Conservation (phyloP, 2,329 filamentous ascomycete species). For the Dendrostoma leiphaemia region DNA sequence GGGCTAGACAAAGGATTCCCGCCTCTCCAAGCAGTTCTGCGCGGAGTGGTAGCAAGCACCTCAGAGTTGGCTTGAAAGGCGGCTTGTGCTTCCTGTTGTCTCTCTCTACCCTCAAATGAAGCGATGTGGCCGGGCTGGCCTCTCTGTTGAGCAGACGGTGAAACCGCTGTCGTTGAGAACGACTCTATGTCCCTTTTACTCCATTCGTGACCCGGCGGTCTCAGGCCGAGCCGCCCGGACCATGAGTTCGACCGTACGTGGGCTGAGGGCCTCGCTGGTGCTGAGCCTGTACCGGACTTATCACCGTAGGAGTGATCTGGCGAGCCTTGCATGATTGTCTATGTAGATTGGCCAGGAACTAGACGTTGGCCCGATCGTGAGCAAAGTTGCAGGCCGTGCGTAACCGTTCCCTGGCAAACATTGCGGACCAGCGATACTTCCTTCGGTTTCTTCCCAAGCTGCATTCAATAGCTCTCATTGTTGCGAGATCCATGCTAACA, state of each 20-base stretch:
- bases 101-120: background rate
- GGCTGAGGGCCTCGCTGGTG: too few relatives aligned
- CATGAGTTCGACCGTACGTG: background rate
- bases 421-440: background rate
- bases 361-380: background rate
- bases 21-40: background rate
- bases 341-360: background rate
- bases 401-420: too few relatives aligned
- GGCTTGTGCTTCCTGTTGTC: background rate
- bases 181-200: background rate
- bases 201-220: too few relatives aligned
- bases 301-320: background rate
- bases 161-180: background rate
- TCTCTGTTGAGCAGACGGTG: background rate
- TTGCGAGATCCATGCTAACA: background rate
- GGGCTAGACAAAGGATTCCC: background rate
- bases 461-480: conserved; percentile 8
- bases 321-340: background rate
- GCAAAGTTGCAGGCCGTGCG: background rate
- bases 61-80: conserved; percentile 2
- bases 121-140: too few relatives aligned
- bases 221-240: background rate
- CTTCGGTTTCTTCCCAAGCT: background rate
- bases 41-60: background rate
- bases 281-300: background rate